A percentile compares a stretch with the other conserved stretches of the same genome.
phyloP scores from a whole-genome alignment of 192 early-diverging fungal species.

The Rhizoclosmatium sp. region DNA sequence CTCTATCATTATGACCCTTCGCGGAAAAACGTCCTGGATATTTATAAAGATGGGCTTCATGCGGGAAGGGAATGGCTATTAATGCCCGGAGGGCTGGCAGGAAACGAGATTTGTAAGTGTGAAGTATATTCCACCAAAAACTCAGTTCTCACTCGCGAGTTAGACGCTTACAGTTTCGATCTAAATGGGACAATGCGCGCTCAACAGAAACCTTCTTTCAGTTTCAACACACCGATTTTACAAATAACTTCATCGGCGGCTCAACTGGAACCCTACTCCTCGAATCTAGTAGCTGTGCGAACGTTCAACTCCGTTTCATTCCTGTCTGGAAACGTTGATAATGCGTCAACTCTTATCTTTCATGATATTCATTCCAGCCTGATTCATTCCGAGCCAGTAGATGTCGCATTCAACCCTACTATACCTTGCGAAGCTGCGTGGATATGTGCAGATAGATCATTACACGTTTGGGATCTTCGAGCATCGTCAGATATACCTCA shows the following conservation, averaged over 20 bases:
- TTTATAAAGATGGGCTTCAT: background rate
- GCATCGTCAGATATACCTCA: background rate
- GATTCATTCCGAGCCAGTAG: conserved; percentile 1
- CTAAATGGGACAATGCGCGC: background rate
- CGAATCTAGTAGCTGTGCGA: conserved; percentile 17
- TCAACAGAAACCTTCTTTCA: background rate
- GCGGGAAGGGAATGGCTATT: background rate
- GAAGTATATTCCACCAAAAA: background rate
- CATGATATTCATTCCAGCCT: conserved; percentile 15
- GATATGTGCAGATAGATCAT: conserved; percentile 18
- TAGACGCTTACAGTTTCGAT: background rate
- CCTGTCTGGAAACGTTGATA: background rate
- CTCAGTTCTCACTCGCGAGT: background rate
- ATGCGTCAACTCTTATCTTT: background rate
- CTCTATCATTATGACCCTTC: conserved; percentile 11
- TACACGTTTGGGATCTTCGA: conserved; percentile 28
- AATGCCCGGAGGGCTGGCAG: conserved; percentile 16
- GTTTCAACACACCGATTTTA: conserved; percentile 30
- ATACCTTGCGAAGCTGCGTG: conserved; percentile 30
- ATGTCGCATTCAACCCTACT: conserved; percentile 27
- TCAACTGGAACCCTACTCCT: background rate
- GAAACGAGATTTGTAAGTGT: conserved; percentile 24
- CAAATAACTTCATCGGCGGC: conserved; percentile 20
- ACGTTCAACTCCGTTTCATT: conserved; percentile 12
- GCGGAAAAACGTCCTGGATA: conserved; percentile 7